Base-by-base conservation (phyloP, 2,329 filamentous ascomycete species). In the Aspergillus amoenus region DNA sequence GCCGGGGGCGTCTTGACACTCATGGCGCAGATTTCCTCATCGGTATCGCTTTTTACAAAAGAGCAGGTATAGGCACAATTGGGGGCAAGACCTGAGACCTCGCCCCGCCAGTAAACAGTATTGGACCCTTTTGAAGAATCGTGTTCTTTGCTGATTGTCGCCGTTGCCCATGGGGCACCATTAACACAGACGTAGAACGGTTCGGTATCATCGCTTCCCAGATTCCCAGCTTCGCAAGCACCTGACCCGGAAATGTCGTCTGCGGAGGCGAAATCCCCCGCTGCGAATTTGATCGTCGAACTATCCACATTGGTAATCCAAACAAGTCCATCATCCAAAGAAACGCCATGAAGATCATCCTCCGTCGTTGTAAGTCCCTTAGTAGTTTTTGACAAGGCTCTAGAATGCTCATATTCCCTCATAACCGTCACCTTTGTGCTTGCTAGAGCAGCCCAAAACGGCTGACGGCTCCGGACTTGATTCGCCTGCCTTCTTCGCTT, bases 371-470 rank as follows among this genome's bases (percentile, higher is more conserved):
- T 71, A 56, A 73, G 64, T 56, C 72, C 70, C 54, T 73, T 70
- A 41, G 70, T 66, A 22, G 72, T 73, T 64, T 74, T 75, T 9
- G 71, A 74, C 46, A 73, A 63, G 52, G 72, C 74, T 64, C 83
- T 79, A 76, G 90, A 93, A 71, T 95, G 84, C 76, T 92, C 89
- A 66, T 91, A 90, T 75, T 92, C 93, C 78, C 96, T 94, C 70
- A 95, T 88, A 77, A 96, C 91, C 67, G 94, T 93, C 72, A 97
- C 93, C 81, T 97, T 97, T 70, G 93, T 96, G 77, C 91, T 96
- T 51, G 93, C 93, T 66, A 97, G 84, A 47, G 93, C 93, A 62
- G 93, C 91, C 93, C 93, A 97, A 63, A 97, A 84, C 48, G 93
- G 93, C 77, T 97, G 93, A 70, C 91, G 88, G 72, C 91, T 90